Conservation (phyloP, 2,329 filamentous ascomycete genomes). For the Alternaria rosae region DNA sequence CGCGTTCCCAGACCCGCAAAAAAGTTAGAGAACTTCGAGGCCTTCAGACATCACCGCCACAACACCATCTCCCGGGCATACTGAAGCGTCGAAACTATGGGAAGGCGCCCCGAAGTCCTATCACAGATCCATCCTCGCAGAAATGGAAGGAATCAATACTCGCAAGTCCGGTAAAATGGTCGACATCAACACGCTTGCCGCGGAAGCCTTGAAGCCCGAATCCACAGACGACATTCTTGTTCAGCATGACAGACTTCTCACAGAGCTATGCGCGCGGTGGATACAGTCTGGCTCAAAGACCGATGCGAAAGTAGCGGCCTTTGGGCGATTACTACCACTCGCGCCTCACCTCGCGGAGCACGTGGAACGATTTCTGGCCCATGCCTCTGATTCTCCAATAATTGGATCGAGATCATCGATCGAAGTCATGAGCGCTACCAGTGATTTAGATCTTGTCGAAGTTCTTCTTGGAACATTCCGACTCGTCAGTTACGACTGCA, state of each 20-base stretch:
- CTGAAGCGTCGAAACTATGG: constrained; percentile 47
- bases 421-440: background rate
- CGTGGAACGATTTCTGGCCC: constrained; percentile 61
- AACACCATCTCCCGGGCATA: constrained; percentile 24
- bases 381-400: constrained; percentile 37
- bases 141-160: constrained; percentile 28
- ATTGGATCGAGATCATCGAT: constrained; percentile 21
- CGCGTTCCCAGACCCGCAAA: constrained; percentile 27
- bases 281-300: constrained; percentile 55
- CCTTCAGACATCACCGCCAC: constrained; percentile 18
- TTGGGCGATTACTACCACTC: constrained; percentile 82
- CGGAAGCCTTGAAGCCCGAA: constrained; percentile 64
- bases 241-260: constrained; percentile 76
- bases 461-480: constrained; percentile 77
- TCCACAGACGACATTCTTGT: constrained; percentile 77
- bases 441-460: constrained; percentile 42
- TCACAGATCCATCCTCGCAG: constrained; percentile 17
- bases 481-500: constrained; percentile 77
- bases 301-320: constrained; percentile 66
- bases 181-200: constrained; percentile 39
- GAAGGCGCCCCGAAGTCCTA: constrained; percentile 39
- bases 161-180: constrained; percentile 33
- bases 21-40: constrained; percentile 34
- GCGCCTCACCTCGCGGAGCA: constrained; percentile 80
- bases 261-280: constrained; percentile 86